Conservation (phyloP, 352 stramenopile genomes). For the Pythium aquatile region DNA sequence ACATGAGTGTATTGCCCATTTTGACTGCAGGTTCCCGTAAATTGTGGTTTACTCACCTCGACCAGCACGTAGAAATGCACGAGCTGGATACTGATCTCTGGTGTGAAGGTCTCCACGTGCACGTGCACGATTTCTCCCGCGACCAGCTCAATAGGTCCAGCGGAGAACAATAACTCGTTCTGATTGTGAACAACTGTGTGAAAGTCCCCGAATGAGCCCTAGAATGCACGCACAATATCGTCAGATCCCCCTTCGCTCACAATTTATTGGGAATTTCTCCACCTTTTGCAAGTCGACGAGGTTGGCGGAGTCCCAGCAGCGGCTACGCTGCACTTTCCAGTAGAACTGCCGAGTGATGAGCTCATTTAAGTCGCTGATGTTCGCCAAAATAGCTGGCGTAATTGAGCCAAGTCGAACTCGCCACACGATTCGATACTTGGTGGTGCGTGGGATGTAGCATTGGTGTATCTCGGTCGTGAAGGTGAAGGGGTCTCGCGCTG, state of each 20-base stretch:
- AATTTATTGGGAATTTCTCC: background rate
- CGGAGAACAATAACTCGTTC: conserved; percentile 3
- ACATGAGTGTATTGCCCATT: background rate
- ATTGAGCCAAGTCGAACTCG: conserved; percentile 8
- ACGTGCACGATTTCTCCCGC: conserved; percentile 14
- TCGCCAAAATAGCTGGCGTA: background rate
- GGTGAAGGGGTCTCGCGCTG: background rate
- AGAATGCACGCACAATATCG: background rate
- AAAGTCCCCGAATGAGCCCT: conserved; percentile 13
- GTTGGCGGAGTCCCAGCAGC: conserved; percentile 10
- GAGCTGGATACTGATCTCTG: conserved; percentile 6
- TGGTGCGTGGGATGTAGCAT: conserved; percentile 9
- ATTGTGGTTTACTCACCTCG: background rate
- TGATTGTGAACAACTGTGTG: conserved; percentile 2
- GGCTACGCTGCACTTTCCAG: conserved; percentile 10
- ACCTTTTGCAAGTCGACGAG: background rate
- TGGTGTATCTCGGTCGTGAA: background rate
- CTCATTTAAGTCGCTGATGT: background rate
- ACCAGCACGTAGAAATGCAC: conserved; percentile 11
- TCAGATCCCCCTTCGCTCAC: too few relatives aligned
- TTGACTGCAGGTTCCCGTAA: too few relatives aligned
- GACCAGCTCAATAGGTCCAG: conserved; percentile 10
- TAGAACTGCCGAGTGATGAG: background rate
- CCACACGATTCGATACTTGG: conserved; percentile 19
- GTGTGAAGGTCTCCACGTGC: background rate